Percentiles rank a stretch among this genome's conserved stretches.
Evolutionary conservation across 2,329 filamentous ascomycete genomes (phyloP).

Genomic region (Claviceps purpurea): DNA sequence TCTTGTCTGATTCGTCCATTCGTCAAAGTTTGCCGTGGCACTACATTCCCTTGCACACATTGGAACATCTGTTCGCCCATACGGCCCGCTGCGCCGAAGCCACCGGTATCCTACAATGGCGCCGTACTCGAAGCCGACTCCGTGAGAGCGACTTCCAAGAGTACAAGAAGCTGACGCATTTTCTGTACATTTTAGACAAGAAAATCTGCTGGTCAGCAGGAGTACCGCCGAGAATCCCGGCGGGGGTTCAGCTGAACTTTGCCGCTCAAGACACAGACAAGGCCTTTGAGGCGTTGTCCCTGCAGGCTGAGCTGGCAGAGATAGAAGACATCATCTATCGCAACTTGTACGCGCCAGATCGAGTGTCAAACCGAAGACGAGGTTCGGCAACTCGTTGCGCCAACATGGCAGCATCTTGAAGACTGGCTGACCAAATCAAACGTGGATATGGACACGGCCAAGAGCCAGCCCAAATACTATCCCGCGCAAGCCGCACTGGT

Average conservation of each 20-base stretch:
- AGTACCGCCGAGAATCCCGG: not conserved
- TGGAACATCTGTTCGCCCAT: not conserved
- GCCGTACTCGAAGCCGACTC: not conserved
- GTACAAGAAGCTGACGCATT: not conserved
- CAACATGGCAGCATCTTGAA: not conserved
- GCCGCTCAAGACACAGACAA: not conserved
- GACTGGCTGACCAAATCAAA: not conserved
- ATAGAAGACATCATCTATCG: not conserved
- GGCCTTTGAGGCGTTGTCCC: not conserved
- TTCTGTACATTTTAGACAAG: not conserved
- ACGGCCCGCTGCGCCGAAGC: not conserved
- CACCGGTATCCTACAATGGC: not conserved
- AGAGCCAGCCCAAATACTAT: not conserved
- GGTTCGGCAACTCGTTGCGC: not conserved
- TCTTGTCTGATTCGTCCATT: not conserved
- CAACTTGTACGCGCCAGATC: not conserved
- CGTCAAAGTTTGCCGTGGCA: not conserved
- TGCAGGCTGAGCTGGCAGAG: not conserved
- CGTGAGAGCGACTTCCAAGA: not conserved
- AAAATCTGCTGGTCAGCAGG: not conserved
- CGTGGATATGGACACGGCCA: not conserved
- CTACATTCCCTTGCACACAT: not conserved
- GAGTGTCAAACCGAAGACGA: not conserved
- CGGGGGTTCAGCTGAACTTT: not conserved
- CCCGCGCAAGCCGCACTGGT: not conserved